Conservation (phyloP, 225 moss, liverwort and hornwort genomes). For the Ulota crispa region DNA sequence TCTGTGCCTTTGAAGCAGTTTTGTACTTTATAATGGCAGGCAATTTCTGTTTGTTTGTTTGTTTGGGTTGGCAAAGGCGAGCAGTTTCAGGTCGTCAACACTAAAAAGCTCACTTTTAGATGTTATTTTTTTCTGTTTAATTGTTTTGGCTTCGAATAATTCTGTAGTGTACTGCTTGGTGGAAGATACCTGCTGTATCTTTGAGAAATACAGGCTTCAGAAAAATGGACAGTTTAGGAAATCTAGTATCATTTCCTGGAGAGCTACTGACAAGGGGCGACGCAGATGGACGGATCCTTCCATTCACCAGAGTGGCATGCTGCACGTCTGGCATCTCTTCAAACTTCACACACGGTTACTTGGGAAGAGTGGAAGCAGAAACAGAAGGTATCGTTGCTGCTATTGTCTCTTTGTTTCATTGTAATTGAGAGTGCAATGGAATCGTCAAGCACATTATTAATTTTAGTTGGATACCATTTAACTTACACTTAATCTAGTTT, state of each 20-base stretch:
- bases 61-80: not conserved
- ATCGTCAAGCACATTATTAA: not conserved
- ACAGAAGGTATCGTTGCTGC: conserved; percentile 69
- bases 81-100: not conserved
- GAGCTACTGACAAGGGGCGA: conserved; percentile 98
- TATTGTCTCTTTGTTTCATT: not conserved
- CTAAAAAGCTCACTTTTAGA: not conserved
- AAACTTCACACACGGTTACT: conserved; percentile 98
- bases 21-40: not conserved
- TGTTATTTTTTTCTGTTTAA: not conserved
- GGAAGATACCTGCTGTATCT: not conserved
- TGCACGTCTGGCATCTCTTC: conserved; percentile 99
- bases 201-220: not conserved
- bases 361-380: conserved; percentile 99
- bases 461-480: not conserved
- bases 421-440: not conserved
- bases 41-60: not conserved
- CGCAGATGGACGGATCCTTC: conserved; percentile 99
- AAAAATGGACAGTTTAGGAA: conserved; percentile 23
- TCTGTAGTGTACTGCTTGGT: not conserved
- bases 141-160: not conserved
- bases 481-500: not conserved
- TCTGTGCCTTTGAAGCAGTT: not conserved
- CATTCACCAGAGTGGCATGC: conserved; percentile 99
- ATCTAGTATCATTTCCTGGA: conserved; percentile 41